phyloP scores from a whole-genome alignment of 148 eudicot species.

The Agrostemma githago region DNA sequence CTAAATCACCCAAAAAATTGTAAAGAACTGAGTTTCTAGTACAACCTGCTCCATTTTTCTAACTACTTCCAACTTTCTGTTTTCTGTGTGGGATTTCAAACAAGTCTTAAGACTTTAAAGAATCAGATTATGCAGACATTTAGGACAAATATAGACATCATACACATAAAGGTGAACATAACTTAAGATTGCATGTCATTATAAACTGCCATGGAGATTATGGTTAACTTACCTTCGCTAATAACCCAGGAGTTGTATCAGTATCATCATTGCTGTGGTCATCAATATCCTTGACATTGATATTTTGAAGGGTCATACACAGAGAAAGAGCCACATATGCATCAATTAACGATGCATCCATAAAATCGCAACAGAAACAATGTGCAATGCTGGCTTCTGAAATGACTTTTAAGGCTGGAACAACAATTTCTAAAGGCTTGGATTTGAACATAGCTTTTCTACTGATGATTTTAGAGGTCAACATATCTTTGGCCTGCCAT shows the following conservation, averaged over 20 bases:
- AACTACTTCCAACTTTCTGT: neutral
- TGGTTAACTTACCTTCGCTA: conserved; percentile 43
- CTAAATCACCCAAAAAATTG: neutral
- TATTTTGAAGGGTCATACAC: conserved; percentile 51
- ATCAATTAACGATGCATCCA: conserved; percentile 48
- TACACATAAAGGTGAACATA: neutral
- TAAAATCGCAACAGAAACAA: conserved; percentile 50
- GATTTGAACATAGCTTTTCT: conserved; percentile 53
- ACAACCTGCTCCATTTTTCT: neutral
- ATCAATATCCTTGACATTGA: conserved; percentile 26
- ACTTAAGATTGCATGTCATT: neutral
- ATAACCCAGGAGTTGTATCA: conserved; percentile 28
- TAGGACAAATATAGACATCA: neutral
- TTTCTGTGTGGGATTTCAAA: neutral
- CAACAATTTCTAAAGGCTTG: conserved; percentile 38
- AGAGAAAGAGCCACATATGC: conserved; percentile 69
- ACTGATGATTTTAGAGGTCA: conserved; percentile 45
- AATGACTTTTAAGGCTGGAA: conserved; percentile 50
- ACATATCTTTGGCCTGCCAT: conserved; percentile 89
- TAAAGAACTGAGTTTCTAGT: neutral
- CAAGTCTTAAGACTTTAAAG: neutral
- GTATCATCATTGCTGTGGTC: conserved; percentile 24
- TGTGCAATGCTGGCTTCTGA: conserved; percentile 75
- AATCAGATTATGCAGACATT: neutral
- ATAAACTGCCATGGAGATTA: neutral